Conservation (phyloP, 768 basidiomycete species). For the Mrakia blollopis region DNA sequence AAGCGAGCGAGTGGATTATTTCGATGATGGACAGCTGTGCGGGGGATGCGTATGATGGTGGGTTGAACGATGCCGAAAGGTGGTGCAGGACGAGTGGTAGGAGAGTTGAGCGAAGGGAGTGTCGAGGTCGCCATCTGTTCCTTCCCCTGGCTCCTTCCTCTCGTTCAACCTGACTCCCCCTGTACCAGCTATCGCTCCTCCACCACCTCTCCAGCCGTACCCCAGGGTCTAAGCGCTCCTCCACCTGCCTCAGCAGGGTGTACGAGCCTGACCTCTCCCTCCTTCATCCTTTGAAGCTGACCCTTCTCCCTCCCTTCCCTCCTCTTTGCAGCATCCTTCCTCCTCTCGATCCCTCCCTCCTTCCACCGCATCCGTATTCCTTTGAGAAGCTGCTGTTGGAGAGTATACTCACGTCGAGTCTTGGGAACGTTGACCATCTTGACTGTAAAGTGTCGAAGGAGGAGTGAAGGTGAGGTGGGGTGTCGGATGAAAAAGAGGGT, state of each 20-base stretch:
- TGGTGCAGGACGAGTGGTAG: not conserved
- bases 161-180: not conserved
- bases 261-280: not conserved
- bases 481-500: not conserved
- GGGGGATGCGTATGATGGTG: not conserved
- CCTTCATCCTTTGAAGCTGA: not conserved
- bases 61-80: not conserved
- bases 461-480: not conserved
- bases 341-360: not conserved
- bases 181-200: not conserved
- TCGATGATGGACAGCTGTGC: not conserved
- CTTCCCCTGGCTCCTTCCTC: not conserved
- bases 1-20: not conserved
- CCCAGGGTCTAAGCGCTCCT: not conserved
- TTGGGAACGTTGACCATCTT: slow-evolving; percentile 34
- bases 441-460: slow-evolving; percentile 2
- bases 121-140: not conserved
- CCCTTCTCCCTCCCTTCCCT: slow-evolving; percentile 1
- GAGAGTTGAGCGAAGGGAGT: not conserved
- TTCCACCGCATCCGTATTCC: not conserved
- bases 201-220: not conserved
- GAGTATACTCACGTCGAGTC: slow-evolving; percentile 30
- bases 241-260: not conserved
- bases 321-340: not conserved
- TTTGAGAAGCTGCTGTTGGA: not conserved